Evolutionary conservation across 1,139 yeast species (phyloP), one percentile per base, ranked within the genome.

Genomic region (Schizosaccharomyces versatilis): DNA sequence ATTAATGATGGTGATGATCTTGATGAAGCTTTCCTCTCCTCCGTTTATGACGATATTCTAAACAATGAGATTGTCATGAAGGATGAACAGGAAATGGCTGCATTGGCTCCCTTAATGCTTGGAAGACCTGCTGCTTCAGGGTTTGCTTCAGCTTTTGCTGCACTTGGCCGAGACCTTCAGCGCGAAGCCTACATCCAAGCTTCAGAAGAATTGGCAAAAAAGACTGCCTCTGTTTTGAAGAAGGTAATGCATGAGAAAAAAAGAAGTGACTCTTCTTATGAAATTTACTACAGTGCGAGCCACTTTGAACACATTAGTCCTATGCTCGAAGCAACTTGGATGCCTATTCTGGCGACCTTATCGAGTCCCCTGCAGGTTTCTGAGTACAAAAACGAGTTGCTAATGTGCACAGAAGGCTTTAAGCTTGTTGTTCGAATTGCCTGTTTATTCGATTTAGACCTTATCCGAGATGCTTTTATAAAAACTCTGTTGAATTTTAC

Each of bases 301-400:
- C 90, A 83, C 65, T 78, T 84, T 19, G 93, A 85, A 60, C 96
- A 90, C 65, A 95, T 88, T 24, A 82, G 78, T 63, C 90, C 96
- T 0, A 84, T 93, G 65, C 88, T 90, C 68, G 96, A 88, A 63
- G 85, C 85, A 12, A 72, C 84, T 53, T 93, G 99, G 99, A 86
- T 90, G 96, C 85, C 96, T 0, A 77, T 90, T 55, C 72, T 93
- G 61, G 98, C 96, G 6, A 95, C 95, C 0, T 73, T 93, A 55
- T 85, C 96, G 0, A 93, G 94, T 2, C 94, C 95, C 5, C 85
- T 88, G 69, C 86, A 83, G 65, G 95, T 84, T 58, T 80, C 81
- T 59, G 93, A 85, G 60, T 95, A 86, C 61, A 73, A 74, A 14
- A 88, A 80, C 54, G 78, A 84, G 6, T 74, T 83, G n/a, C 74